Conservation (phyloP, 495 filamentous ascomycete genomes). For the Penicillium parvum region DNA sequence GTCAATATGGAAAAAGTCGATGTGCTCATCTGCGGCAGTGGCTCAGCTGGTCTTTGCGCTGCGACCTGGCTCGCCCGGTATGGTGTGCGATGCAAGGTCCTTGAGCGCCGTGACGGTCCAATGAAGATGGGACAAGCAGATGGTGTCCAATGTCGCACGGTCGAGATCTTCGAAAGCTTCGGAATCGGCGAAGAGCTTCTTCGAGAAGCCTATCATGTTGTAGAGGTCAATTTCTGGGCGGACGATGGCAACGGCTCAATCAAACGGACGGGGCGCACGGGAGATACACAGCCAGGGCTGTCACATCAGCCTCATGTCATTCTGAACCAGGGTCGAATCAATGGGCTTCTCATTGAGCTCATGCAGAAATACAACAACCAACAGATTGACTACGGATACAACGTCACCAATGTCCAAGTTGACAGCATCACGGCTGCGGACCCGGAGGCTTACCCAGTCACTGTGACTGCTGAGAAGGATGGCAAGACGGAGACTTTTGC, state of each 20-base stretch:
- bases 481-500: slow-evolving; percentile 50
- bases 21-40: slow-evolving; percentile 63
- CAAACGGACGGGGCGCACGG: slow-evolving; percentile 47
- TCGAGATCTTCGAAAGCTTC: slow-evolving; percentile 78
- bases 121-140: slow-evolving; percentile 73
- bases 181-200: slow-evolving; percentile 66
- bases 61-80: slow-evolving; percentile 62
- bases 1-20: slow-evolving; percentile 30
- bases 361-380: slow-evolving; percentile 43
- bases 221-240: slow-evolving; percentile 64
- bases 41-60: slow-evolving; percentile 66
- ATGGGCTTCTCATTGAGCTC: slow-evolving; percentile 54
- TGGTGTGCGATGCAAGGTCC: slow-evolving; percentile 56
- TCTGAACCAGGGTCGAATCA: slow-evolving; percentile 70
- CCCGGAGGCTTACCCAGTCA: slow-evolving; percentile 48
- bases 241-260: slow-evolving; percentile 41
- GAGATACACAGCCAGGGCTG: slow-evolving; percentile 60
- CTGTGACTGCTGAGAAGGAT: slow-evolving; percentile 47
- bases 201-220: slow-evolving; percentile 65
- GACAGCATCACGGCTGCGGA: slow-evolving; percentile 39
- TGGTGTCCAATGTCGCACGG: slow-evolving; percentile 73
- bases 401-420: slow-evolving; percentile 52
- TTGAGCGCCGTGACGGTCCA: slow-evolving; percentile 58
- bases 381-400: slow-evolving; percentile 57
- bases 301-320: slow-evolving; percentile 71